Conservation (phyloP, 2,329 filamentous ascomycete genomes). For the Hypoxylon sp. region DNA sequence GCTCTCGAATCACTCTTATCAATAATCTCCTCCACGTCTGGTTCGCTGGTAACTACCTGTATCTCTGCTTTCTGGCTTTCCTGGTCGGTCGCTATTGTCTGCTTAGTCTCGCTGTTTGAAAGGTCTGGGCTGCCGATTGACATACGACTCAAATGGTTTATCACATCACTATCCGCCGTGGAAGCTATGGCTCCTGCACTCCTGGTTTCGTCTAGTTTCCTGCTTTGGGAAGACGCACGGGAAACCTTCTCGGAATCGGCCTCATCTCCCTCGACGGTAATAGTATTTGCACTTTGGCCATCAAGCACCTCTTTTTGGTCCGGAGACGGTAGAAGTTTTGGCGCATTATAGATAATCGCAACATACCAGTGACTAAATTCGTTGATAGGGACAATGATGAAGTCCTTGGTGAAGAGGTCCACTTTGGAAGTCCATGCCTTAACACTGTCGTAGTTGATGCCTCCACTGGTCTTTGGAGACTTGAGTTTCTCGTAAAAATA, state of each 20-base stretch:
- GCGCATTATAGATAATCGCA: constrained; percentile 92
- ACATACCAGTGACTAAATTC: constrained; percentile 92
- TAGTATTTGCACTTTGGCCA: constrained; percentile 14
- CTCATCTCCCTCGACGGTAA: constrained; percentile 29
- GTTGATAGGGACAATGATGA: constrained; percentile 92
- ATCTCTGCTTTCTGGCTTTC: constrained; percentile 20
- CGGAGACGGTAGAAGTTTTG: constrained; percentile 64
- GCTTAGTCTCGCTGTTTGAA: constrained; percentile 38
- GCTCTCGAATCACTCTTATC: constrained; percentile 28
- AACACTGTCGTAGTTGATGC: constrained; percentile 86
- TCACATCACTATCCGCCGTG: constrained; percentile 36
- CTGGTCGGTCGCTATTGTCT: constrained; percentile 26
- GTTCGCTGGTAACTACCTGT: constrained; percentile 11
- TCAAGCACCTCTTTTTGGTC: constrained; percentile 13
- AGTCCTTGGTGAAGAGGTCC: constrained; percentile 87
- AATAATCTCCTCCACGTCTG: constrained; percentile 29
- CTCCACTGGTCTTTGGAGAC: constrained; percentile 63
- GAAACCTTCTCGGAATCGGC: constrained; percentile 15
- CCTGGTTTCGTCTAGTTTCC: constrained; percentile 4
- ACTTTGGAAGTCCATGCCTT: constrained; percentile 88
- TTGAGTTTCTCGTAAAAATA: constrained; percentile 89
- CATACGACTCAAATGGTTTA: constrained; percentile 45
- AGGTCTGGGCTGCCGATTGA: constrained; percentile 43
- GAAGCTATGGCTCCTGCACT: constrained; percentile 7
- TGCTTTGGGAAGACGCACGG: constrained; percentile 18